Conservation (phyloP, 2,329 filamentous ascomycete species). For the Ascochyta clinopodiicola region DNA sequence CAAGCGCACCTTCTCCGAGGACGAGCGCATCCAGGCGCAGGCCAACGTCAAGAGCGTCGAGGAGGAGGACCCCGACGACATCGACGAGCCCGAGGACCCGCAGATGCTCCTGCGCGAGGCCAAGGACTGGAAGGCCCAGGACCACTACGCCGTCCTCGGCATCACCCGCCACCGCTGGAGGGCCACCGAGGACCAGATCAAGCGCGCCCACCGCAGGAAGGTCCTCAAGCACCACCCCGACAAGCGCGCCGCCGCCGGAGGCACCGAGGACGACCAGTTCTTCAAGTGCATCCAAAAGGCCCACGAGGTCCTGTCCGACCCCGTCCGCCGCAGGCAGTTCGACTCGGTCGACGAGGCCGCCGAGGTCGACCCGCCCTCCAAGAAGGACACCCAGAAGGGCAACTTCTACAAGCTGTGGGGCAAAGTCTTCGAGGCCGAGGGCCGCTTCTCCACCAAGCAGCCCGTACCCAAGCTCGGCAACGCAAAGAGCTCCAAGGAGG, state of each 20-base stretch:
- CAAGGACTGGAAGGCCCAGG: slow-evolving; percentile 99
- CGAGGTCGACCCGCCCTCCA: slow-evolving; percentile 87
- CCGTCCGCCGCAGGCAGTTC: slow-evolving; percentile 89
- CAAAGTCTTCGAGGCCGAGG: slow-evolving; percentile 88
- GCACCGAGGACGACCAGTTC: slow-evolving; percentile 92
- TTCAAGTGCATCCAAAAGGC: slow-evolving; percentile 99
- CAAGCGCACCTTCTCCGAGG: slow-evolving; percentile 97
- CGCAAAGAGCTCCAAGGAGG: slow-evolving; percentile 82
- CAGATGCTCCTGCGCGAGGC: slow-evolving; percentile 91
- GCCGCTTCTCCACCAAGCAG: slow-evolving; percentile 87
- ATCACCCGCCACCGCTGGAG: slow-evolving; percentile 89
- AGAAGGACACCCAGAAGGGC: slow-evolving; percentile 85
- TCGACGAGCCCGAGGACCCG: slow-evolving; percentile 92
- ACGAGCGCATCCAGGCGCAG: slow-evolving; percentile 96
- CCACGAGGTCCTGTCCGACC: slow-evolving; percentile 90
- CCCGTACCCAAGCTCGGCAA: slow-evolving; percentile 88
- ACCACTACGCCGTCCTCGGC: slow-evolving; percentile 96
- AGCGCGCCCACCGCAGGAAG: slow-evolving; percentile 99
- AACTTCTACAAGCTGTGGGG: slow-evolving; percentile 97
- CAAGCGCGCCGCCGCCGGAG: slow-evolving; percentile 93
- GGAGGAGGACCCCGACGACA: slow-evolving; percentile 86
- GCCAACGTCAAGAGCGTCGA: slow-evolving; percentile 95
- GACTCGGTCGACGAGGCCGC: slow-evolving; percentile 96
- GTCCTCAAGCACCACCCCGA: slow-evolving; percentile 98
- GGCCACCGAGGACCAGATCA: slow-evolving; percentile 98